Conservation (phyloP, 495 filamentous ascomycete genomes). For the Tuber umbilicatum region DNA sequence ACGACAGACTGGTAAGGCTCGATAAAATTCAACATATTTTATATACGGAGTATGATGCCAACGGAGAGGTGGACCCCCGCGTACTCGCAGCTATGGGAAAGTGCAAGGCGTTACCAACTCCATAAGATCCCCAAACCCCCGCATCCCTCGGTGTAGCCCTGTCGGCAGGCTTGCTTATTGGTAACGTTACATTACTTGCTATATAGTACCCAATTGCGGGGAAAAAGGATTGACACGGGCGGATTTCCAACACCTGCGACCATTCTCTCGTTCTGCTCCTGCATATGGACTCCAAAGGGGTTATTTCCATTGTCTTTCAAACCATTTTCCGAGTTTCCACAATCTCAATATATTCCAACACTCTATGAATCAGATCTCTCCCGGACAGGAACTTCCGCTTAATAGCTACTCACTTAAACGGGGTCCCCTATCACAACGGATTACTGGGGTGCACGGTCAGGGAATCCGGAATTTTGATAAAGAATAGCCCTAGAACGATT, state of each 20-base stretch:
- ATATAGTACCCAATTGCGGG: not conserved
- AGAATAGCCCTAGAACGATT: not conserved
- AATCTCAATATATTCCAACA: not conserved
- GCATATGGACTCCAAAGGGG: too few relatives aligned
- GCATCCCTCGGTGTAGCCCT: not conserved
- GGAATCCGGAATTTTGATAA: not conserved
- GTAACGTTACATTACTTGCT: not conserved
- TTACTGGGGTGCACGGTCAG: not conserved
- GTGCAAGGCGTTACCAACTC: not conserved
- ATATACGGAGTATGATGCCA: not conserved
- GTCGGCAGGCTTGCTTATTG: not conserved
- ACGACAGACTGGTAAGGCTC: not conserved
- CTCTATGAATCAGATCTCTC: not conserved
- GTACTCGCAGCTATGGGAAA: not conserved
- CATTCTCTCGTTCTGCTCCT: not conserved
- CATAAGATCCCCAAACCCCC: not conserved
- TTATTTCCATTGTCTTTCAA: not conserved
- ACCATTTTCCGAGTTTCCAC: not conserved
- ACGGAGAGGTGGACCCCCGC: not conserved
- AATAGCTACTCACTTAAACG: not conserved
- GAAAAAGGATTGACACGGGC: not conserved
- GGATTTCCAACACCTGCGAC: not conserved
- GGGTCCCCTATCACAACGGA: not conserved
- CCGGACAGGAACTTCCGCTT: not conserved
- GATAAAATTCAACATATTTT: not conserved